These are phyloP conservation scores for Chaetomium sp. DNA, from an alignment of 2,329 filamentous ascomycete species.

Conservation along the genomic window DNA sequence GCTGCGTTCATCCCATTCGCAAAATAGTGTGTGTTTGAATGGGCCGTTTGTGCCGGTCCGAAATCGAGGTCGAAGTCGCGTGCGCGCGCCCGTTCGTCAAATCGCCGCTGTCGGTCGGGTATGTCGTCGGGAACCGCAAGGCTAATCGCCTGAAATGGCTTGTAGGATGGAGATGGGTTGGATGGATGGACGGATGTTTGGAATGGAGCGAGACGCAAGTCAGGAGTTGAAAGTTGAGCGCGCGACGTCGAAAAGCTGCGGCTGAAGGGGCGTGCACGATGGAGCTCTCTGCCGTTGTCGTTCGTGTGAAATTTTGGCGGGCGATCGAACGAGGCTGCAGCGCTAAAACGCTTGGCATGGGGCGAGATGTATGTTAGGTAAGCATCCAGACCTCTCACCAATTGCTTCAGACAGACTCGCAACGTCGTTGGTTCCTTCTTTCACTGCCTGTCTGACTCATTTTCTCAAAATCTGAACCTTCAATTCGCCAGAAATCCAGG, in stretches of 20 bases:
- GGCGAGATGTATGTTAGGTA: constrained; percentile 7
- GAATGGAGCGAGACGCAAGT: neutral
- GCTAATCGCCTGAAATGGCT: too few relatives aligned
- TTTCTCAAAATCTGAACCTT: too few relatives aligned
- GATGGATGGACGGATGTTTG: constrained; percentile 2
- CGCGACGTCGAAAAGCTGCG: constrained; percentile 1
- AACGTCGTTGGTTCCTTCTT: neutral
- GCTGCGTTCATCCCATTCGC: constrained; percentile 20
- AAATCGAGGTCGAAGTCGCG: neutral
- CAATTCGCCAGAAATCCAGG: too few relatives aligned
- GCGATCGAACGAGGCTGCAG: constrained; percentile 5
- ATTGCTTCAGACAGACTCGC: neutral
- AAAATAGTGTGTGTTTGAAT: neutral
- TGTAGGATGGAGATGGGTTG: neutral
- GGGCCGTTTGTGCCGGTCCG: neutral
- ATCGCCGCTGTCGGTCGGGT: neutral
- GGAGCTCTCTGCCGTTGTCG: constrained; percentile 9
- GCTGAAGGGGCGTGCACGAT: constrained; percentile 11
- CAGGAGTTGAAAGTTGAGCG: neutral
- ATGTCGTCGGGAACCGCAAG: neutral
- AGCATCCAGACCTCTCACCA: constrained; percentile 7
- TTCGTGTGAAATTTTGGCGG: constrained; percentile 18
- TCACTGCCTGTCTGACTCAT: neutral
- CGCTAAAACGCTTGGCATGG: constrained; percentile 12
- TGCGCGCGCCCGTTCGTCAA: too few relatives aligned